These are phyloP conservation scores for Candida cerambycidarum DNA, from an alignment of 805 yeast genomes.

Conservation along the genomic window DNA sequence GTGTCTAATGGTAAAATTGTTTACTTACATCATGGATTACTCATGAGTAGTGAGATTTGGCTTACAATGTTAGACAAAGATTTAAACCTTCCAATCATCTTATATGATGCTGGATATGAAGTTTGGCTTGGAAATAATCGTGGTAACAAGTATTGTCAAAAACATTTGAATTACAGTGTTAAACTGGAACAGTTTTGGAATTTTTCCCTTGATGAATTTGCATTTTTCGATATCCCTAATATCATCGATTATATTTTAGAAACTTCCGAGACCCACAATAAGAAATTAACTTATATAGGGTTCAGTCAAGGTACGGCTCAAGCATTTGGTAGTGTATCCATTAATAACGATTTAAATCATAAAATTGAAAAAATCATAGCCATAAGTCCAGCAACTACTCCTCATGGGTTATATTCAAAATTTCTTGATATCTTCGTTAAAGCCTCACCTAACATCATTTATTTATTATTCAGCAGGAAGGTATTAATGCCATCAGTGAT, in stretches of 20 bases:
- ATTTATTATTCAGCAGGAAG: constrained; percentile 67
- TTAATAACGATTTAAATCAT: constrained; percentile 61
- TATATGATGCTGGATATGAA: constrained; percentile 83
- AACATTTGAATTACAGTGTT: constrained; percentile 49
- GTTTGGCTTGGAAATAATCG: constrained; percentile 77
- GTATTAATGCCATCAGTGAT: constrained; percentile 74
- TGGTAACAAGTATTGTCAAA: constrained; percentile 81
- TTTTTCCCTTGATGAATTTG: constrained; percentile 88
- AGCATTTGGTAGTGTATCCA: constrained; percentile 77
- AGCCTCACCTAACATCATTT: constrained; percentile 73
- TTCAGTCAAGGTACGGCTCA: constrained; percentile 95
- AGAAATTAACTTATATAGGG: constrained; percentile 69
- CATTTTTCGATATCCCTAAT: constrained; percentile 85
- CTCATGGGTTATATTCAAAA: constrained; percentile 76
- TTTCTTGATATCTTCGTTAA: constrained; percentile 73
- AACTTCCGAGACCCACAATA: constrained; percentile 31
- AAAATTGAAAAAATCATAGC: constrained; percentile 66
- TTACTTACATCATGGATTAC: constrained; percentile 86
- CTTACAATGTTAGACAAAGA: constrained; percentile 42
- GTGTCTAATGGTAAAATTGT: constrained; percentile 44
- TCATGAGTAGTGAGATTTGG: constrained; percentile 87
- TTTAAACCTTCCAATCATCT: constrained; percentile 62
- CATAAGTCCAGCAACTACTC: constrained; percentile 92
- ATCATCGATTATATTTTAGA: constrained; percentile 70
- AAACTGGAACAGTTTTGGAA: constrained; percentile 70